These are phyloP conservation scores for Nymphaea thermarum DNA, from an alignment of 164 flowering plant genomes.

Conservation along the genomic window DNA sequence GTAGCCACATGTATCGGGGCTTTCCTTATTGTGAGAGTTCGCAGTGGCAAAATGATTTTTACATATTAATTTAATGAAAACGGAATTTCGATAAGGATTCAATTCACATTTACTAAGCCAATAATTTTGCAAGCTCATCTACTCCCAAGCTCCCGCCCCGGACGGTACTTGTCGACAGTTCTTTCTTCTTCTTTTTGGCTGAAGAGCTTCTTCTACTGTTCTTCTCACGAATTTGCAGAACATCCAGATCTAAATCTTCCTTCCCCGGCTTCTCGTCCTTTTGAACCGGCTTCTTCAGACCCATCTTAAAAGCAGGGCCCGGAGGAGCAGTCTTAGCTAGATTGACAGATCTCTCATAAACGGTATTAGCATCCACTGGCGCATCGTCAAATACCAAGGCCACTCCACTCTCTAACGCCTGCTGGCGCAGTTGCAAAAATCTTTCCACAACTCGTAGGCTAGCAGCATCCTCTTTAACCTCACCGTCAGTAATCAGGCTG, in stretches of 20 bases:
- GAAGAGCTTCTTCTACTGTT: conserved; percentile 17
- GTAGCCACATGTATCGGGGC: background rate
- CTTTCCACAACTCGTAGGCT: background rate
- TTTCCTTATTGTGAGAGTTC: background rate
- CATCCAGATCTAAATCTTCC: conserved; percentile 10
- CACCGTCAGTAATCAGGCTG: background rate
- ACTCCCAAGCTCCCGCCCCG: conserved; percentile 59
- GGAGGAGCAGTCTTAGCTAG: conserved; percentile 57
- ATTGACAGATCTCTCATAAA: conserved; percentile 45
- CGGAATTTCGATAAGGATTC: background rate
- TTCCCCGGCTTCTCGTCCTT: conserved; percentile 18
- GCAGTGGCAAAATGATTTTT: background rate
- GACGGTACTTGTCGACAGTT: conserved; percentile 18
- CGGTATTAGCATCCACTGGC: conserved; percentile 47
- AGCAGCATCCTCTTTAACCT: background rate
- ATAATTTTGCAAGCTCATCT: conserved; percentile 84
- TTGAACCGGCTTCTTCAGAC: conserved; percentile 17
- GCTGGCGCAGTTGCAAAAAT: conserved; percentile 32
- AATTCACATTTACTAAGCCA: conserved; percentile 22
- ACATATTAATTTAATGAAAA: background rate
- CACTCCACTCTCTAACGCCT: conserved; percentile 63
- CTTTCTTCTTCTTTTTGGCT: conserved; percentile 20
- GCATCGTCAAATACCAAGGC: conserved; percentile 48
- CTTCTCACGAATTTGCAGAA: conserved; percentile 10
- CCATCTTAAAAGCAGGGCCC: conserved; percentile 45